These are phyloP conservation scores for Penicillium corylophilum DNA, from an alignment of 2,329 filamentous ascomycete genomes.

Conservation along the genomic window DNA sequence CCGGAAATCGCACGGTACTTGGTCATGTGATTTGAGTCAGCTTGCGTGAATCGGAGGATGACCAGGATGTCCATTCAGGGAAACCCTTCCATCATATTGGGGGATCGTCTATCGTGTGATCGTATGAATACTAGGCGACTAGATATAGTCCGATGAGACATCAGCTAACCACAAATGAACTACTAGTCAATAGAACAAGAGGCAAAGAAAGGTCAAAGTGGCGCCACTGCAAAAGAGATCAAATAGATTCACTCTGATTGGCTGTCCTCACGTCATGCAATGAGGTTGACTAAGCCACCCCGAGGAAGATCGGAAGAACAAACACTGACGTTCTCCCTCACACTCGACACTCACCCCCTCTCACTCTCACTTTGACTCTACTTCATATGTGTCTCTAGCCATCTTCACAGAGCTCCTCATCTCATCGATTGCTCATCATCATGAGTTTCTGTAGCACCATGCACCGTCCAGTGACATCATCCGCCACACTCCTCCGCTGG, in stretches of 20 bases:
- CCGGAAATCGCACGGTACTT: background rate
- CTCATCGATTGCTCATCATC: conserved; percentile 10
- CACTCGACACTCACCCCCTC: conserved; percentile 5
- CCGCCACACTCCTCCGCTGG: conserved; percentile 41
- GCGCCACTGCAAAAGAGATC: conserved; percentile 36
- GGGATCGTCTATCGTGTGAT: background rate
- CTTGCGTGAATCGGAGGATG: background rate
- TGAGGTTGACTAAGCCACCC: conserved; percentile 27
- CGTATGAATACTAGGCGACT: background rate
- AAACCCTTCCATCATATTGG: background rate
- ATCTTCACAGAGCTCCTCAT: conserved; percentile 4
- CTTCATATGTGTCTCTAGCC: conserved; percentile 19
- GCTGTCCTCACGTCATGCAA: conserved; percentile 21
- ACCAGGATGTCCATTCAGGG: background rate
- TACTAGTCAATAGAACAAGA: background rate
- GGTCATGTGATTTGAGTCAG: background rate
- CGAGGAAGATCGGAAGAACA: conserved; percentile 19
- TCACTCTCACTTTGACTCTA: conserved; percentile 6
- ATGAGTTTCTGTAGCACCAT: conserved; percentile 44
- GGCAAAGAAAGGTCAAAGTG: conserved; percentile 12
- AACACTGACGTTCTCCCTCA: conserved; percentile 21
- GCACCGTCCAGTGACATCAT: conserved; percentile 49
- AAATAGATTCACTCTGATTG: conserved; percentile 43
- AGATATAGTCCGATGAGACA: background rate
- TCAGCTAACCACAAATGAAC: background rate